Conservation (phyloP, 2,329 filamentous ascomycete species). For the Cercospora sp. region DNA sequence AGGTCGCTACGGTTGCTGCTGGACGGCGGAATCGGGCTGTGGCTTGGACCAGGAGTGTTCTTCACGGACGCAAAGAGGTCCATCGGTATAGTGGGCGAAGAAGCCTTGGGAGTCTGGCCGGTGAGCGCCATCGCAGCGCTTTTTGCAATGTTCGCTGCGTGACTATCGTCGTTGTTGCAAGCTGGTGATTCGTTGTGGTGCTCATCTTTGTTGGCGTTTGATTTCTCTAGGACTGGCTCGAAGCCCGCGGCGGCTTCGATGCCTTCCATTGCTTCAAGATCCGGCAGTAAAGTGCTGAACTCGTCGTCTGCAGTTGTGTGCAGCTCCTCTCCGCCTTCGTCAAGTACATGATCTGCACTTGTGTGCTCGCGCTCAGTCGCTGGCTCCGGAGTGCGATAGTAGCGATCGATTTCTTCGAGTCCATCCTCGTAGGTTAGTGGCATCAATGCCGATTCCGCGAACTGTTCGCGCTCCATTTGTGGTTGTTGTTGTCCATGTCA, state of each 20-base stretch:
- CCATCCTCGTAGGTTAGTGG: slow-evolving; percentile 17
- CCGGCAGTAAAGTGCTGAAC: slow-evolving; percentile 1
- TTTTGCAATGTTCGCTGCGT: background rate
- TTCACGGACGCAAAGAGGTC: background rate
- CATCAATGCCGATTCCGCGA: background rate
- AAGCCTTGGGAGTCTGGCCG: background rate
- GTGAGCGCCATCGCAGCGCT: background rate
- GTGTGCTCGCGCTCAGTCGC: background rate
- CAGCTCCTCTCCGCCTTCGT: background rate
- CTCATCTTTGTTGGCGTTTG: background rate
- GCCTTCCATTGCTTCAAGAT: slow-evolving; percentile 11
- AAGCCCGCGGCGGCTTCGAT: background rate
- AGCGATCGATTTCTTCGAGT: slow-evolving; percentile 22
- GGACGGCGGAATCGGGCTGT: slow-evolving; percentile 2
- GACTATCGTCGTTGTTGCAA: background rate
- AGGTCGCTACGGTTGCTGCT: slow-evolving; percentile 19
- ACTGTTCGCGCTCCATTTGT: slow-evolving; percentile 3
- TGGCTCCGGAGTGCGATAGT: background rate
- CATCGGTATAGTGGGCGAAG: background rate
- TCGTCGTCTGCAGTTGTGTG: background rate
- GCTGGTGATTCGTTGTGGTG: background rate
- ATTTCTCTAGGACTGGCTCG: background rate
- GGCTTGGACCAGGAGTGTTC: background rate
- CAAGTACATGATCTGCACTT: background rate
- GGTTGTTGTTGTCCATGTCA: background rate